Evolutionary conservation across 352 stramenopile species (phyloP), one percentile per base, ranked within the genome.

Genomic region (Halophytophthora batemanensis): DNA sequence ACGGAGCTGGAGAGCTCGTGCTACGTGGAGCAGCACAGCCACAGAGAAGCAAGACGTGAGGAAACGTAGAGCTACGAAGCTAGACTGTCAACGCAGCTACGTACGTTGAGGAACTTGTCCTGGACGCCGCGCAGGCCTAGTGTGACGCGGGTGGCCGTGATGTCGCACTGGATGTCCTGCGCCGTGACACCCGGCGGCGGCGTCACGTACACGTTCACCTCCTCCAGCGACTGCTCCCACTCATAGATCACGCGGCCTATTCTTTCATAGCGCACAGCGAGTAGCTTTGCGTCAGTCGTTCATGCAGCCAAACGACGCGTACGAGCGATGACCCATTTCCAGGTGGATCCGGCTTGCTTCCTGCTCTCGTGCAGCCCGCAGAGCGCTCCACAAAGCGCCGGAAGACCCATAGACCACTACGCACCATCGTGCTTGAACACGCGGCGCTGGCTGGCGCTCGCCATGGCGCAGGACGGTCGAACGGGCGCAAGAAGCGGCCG

Each of bases 141-240:
- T 25, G 73, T 84, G 29, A 99, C 60, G 69, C 95, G 87, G 50
- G 74, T 90, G 22, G 91, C 56, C 18, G 63, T 64, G 66, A 99
- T 98, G 29, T 87, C 84, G 51, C 86, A 96, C 41, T 92, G 64
- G 35, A 98, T 88, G 22, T 90, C 64, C 53, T 78, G 76, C 25
- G 87, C 86, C 23, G 65, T 88, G 51, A 98, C 57, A 41, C 83
- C 76, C 22, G 80, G 76, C 10, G 96, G 95, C 41, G 96, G 84
- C 25, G 79, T 75, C 56, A 99, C 95, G 71, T 96, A 99, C 45
- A 99, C 59, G 31, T 95, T 98, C 11, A 98, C 81, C 68, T 98
- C 91, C 54, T 97, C 86, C 61, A 97, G 69, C 28, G 85, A 96
- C 64, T 97, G 95, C 59, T 99, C 95, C 95, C 96, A 99, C 64